phyloP scores from a whole-genome alignment of 169 alveolate species.

The Plasmodium adleri region DNA sequence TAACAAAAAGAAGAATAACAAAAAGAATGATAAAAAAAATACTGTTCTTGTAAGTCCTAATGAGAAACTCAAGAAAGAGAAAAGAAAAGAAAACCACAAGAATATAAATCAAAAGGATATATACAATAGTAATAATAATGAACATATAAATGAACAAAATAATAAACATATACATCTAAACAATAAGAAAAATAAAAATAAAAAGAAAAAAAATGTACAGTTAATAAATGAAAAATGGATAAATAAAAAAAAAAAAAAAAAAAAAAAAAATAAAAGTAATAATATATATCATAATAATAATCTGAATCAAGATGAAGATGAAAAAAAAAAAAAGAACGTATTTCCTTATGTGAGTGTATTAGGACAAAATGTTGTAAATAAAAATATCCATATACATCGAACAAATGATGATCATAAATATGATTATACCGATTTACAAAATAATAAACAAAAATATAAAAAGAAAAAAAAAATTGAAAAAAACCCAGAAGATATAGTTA shows the following conservation, averaged over 20 bases:
- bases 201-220: background rate
- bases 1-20: too few relatives aligned
- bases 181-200: background rate
- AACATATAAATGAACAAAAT: too few relatives aligned
- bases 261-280: background rate
- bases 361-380: background rate
- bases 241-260: background rate
- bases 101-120: too few relatives aligned
- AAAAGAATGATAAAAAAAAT: too few relatives aligned
- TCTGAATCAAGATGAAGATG: background rate
- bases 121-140: too few relatives aligned
- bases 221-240: background rate
- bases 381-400: background rate
- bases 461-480: conserved; percentile 37
- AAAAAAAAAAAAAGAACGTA: background rate
- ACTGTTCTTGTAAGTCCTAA: too few relatives aligned
- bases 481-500: conserved; percentile 59
- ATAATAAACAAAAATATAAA: conserved; percentile 59
- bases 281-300: background rate
- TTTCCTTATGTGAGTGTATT: background rate
- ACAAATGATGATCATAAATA: background rate
- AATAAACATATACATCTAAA: conserved; percentile 12
- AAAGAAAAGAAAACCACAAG: too few relatives aligned
- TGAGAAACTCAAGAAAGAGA: too few relatives aligned
- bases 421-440: conserved; percentile 15